Evolutionary conservation across 2,329 filamentous ascomycete genomes (phyloP), one percentile per base, ranked within the genome.

Genomic region (Ilyonectria mors-panacis): DNA sequence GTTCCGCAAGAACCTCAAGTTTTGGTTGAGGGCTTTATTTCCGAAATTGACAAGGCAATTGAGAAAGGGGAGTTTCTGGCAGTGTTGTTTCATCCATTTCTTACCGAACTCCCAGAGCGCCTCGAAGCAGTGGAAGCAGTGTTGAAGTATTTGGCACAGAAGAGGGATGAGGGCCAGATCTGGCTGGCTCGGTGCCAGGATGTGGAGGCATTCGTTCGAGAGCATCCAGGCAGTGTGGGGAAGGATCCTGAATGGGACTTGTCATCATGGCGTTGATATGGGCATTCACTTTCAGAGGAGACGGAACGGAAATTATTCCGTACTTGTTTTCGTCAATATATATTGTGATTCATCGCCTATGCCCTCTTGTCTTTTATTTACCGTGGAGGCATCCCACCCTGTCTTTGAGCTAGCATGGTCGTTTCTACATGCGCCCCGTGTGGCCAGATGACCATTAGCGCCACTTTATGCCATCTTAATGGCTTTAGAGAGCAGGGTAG

Each of bases 161-260:
- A 26, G 23, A 48, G 60, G 8, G 53, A 33, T 17, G 13, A 7
- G 6, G 60, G 60, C 6, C 42, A 57, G 0, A 51, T 63, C n/a
- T 63, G 60, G 60, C 13, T 63, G 17, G 53, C 53, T 17, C 23
- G 33, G 21, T 63, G 60, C 17, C 50, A 44, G 26, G 60, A 63
- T 9, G 53, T 63, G 3, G 58, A 60, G 13, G 47, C 7, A 6
- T 53, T 13, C 23, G 39, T 60, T 53, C 23, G 58, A 30, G 30
- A 53, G 21, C n/a, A 51, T 8, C 58, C 58, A 12, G 19, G 13
- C 4, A 6, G 42, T 15, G 47, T 60, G 9, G 58, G 58, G 12
- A 10, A 23, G 26, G 58, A 60, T 28, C 45, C 58, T 23, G 21
- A 26, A 19, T 17, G 51, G 3, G 58, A 60, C 39, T 21, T 44